These are phyloP conservation scores for Phytophthora fragariae DNA, from an alignment of 352 stramenopile species.

Conservation along the genomic window DNA sequence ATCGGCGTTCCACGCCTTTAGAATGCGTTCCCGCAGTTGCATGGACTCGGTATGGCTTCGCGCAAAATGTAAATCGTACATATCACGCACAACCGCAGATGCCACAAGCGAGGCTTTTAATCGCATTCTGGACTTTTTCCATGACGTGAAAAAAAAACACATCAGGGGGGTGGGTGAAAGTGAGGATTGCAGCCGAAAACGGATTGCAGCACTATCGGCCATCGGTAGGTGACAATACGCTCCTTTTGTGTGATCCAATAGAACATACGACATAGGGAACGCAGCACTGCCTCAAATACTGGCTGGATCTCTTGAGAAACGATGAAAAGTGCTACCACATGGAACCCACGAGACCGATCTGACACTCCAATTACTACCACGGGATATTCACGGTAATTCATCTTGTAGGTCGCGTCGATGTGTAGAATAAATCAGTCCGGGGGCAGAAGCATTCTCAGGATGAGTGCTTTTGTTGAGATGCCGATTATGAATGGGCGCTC, in stretches of 20 bases:
- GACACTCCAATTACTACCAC: conserved; percentile 2
- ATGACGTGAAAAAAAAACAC: conserved; percentile 21
- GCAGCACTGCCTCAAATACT: not conserved
- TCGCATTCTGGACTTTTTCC: conserved; percentile 19
- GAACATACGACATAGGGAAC: not conserved
- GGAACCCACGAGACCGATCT: conserved; percentile 2
- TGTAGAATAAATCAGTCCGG: not conserved
- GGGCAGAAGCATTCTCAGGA: not conserved
- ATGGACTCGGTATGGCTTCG: not conserved
- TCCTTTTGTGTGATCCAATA: not conserved
- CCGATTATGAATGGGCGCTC: conserved; percentile 8
- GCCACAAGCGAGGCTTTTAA: not conserved
- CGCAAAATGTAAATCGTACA: conserved; percentile 37
- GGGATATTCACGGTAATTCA: conserved; percentile 14
- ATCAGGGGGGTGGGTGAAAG: conserved; percentile 23
- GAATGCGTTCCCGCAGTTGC: no score
- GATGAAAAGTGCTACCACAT: conserved; percentile 1
- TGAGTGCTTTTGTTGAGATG: not conserved
- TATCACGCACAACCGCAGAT: not conserved
- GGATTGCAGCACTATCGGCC: conserved; percentile 7
- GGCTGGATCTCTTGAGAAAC: conserved; percentile 10
- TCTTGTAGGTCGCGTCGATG: conserved; percentile 12
- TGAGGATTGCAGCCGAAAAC: conserved; percentile 1
- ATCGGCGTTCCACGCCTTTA: no score
- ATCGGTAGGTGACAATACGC: conserved; percentile 4